phyloP scores from a whole-genome alignment of 2,329 filamentous ascomycete species.

The Fusarium sp. region DNA sequence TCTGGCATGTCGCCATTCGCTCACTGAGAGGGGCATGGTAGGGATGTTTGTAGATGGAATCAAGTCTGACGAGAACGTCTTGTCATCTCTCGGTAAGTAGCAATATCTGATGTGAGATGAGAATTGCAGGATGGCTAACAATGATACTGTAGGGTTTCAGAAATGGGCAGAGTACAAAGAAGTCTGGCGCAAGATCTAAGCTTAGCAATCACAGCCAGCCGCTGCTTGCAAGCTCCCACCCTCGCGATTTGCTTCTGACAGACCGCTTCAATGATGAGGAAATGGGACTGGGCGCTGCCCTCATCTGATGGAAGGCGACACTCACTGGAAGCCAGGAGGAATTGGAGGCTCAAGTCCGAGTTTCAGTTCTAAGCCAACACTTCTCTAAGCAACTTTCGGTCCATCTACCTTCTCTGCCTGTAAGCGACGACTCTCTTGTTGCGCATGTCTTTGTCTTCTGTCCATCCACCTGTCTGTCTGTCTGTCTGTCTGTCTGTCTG shows the following conservation, averaged over 20 bases:
- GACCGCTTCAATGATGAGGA: not conserved
- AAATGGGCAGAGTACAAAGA: conserved; percentile 70
- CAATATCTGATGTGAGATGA: not conserved
- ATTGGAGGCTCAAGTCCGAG: not conserved
- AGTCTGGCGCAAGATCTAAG: conserved; percentile 60
- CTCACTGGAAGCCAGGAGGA: not conserved
- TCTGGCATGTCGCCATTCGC: conserved; percentile 61
- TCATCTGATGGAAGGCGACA: not conserved
- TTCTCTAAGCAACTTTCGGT: not conserved
- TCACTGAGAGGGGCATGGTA: conserved; percentile 63
- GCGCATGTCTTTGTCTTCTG: not conserved
- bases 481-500: not conserved
- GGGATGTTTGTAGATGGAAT: conserved; percentile 68
- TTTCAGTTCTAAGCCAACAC: not conserved
- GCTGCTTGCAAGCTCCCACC: conserved; percentile 7
- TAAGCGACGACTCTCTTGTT: not conserved
- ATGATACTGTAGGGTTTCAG: conserved; percentile 60
- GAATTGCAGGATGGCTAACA: conserved; percentile 14
- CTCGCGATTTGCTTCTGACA: not conserved
- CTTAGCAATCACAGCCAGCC: not conserved
- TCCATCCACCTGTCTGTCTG: not conserved
- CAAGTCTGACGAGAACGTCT: conserved; percentile 61
- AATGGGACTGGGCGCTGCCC: not conserved
- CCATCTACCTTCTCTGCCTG: not conserved
- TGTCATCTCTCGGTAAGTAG: conserved; percentile 64